Evolutionary conservation across 192 early-diverging fungal species (phyloP).

Genomic region (Rhizophlyctis rosea): DNA sequence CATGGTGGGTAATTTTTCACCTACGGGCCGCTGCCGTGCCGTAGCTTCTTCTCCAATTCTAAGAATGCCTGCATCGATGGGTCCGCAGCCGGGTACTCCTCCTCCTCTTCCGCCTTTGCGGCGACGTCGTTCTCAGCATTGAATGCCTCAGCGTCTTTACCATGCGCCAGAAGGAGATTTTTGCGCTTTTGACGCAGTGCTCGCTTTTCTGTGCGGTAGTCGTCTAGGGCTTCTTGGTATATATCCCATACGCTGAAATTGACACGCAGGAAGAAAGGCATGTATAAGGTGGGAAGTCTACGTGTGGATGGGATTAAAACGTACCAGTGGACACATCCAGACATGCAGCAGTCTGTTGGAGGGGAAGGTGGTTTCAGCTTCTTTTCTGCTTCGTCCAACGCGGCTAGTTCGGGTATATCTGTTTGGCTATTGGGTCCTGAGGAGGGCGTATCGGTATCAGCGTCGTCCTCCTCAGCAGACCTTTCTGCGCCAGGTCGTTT

Average conservation of each 20-base stretch:
- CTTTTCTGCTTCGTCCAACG: background rate
- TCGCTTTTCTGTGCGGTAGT: background rate
- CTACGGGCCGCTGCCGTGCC: conserved; percentile 1
- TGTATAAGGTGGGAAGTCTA: background rate
- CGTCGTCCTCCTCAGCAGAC: background rate
- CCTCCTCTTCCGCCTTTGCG: background rate
- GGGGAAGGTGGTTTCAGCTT: background rate
- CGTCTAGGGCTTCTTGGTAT: background rate
- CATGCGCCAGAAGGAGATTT: background rate
- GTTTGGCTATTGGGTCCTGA: background rate
- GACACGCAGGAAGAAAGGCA: background rate
- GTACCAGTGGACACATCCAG: background rate
- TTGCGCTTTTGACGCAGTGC: background rate
- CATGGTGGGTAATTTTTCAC: no score
- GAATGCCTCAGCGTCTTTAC: background rate
- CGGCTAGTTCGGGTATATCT: background rate
- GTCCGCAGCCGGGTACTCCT: background rate
- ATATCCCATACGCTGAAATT: background rate
- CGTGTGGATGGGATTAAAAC: background rate
- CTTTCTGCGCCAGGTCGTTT: background rate
- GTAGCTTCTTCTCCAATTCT: background rate
- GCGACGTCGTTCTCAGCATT: background rate
- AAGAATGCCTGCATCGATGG: background rate
- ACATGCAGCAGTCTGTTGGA: conserved; percentile 1
- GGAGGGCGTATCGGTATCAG: background rate